These are phyloP conservation scores for Aspergillus panamensis DNA, from an alignment of 495 filamentous ascomycete genomes.

Conservation along the genomic window DNA sequence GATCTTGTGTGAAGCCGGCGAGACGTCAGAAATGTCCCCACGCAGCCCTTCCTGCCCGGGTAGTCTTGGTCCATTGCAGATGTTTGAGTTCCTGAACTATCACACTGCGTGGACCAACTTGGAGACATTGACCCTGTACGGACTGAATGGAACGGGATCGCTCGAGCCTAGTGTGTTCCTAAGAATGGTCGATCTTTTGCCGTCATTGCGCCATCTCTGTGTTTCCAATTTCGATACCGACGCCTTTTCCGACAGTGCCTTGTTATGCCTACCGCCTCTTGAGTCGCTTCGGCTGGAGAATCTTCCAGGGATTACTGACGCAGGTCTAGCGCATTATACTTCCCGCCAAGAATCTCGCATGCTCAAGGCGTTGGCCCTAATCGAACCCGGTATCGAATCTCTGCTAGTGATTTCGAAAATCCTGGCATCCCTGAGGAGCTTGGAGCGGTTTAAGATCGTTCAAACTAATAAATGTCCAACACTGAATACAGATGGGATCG, in stretches of 20 bases:
- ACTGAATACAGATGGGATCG: constrained; percentile 54
- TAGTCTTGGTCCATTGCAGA: constrained; percentile 58
- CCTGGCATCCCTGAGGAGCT: constrained; percentile 58
- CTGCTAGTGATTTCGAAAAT: constrained; percentile 72
- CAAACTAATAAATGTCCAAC: constrained; percentile 59
- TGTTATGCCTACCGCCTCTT: constrained; percentile 68
- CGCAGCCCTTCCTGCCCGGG: constrained; percentile 47
- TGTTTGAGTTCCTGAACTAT: constrained; percentile 63
- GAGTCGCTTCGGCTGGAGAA: constrained; percentile 71
- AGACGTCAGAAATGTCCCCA: constrained; percentile 42
- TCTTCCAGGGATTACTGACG: constrained; percentile 71
- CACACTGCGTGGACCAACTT: constrained; percentile 69
- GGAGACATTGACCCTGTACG: constrained; percentile 72
- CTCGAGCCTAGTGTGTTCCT: constrained; percentile 65
- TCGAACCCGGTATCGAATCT: constrained; percentile 63
- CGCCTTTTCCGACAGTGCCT: constrained; percentile 67
- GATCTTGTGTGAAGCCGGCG: constrained; percentile 57
- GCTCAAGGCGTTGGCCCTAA: constrained; percentile 58
- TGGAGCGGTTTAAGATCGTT: constrained; percentile 66
- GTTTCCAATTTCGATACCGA: constrained; percentile 68
- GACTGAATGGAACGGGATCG: constrained; percentile 52
- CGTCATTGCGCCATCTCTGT: constrained; percentile 67
- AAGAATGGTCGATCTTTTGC: constrained; percentile 63
- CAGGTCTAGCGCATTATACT: constrained; percentile 70
- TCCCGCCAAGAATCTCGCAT: constrained; percentile 52